Base-by-base conservation (phyloP, 2,329 filamentous ascomycete species). In the Ophiostoma novo-ulmi region DNA sequence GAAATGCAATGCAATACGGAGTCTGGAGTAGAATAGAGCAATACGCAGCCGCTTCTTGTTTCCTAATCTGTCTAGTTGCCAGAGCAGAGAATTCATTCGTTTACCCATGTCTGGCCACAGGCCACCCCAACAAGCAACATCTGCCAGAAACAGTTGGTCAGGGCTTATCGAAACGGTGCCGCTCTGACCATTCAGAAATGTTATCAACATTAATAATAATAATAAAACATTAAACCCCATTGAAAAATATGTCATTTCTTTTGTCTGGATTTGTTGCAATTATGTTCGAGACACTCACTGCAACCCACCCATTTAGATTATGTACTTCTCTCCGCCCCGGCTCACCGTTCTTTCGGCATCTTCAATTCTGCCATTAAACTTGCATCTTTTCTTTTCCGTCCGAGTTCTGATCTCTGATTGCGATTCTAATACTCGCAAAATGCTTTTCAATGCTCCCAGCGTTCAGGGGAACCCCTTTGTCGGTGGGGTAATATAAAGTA, bases 131-230 rank as follows among this genome's bases (percentile, higher is more conserved):
- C 52, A 58, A 17, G 10, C 48, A 58, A 17, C 52, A 58, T 26
- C 17, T 48, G 44, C 3, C 11, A 44, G 39, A 44, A 44, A 44
- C 39, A 44, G 39, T 26, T 58, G 52, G 52, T 8, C 52, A 58
- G n/a, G 8, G 52, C 52, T 58, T 58, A 26, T 58, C 52, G 52
- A 58, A 58, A 58, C 52, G 52, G 52, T 26, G 52, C 52, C 26
- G 52, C 52, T 58, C 11, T 58, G 52, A 14, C 52, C n/a, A 58
- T n/a, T 58, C 44, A 20, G 17, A n/a, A 2, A 17, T 7, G 44
- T 48, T 48, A 20, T 17, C 44, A 48, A 48, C 31, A 31, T 31
- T 31, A 3, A 31, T n/a, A n/a, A n/a, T n/a, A n/a, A n/a, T n/a
- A n/a, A n/a, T n/a, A 31, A 31, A 31, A 31, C 26, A 31, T 31